Base-by-base conservation (phyloP, 2,329 filamentous ascomycete genomes). In the Neophaeococcomyces mojaviensis region DNA sequence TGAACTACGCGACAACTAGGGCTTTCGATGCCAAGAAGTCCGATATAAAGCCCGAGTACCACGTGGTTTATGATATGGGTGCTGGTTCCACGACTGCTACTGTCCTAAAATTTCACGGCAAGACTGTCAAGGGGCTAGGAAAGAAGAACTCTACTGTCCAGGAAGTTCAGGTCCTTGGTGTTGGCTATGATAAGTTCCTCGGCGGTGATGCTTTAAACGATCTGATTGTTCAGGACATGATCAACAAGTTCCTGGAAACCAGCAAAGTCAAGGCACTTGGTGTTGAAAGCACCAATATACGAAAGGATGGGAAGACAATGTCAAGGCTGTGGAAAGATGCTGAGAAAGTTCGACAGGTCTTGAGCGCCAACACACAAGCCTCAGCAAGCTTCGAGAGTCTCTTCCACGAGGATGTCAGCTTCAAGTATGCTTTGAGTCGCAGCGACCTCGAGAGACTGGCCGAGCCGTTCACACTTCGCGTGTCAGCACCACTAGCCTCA, bases 31-130 rank as follows among this genome's bases (percentile, higher is more conserved):
- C 79, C 58, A 73, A 92, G 49, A 85, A 79, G 46, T 82, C 92
- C 44, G 88, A 87, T 45, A 84, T 78, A 54, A 88, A 88, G 70
- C 84, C 92, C 0, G 92, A 98, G 67, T 79, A 89, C 58, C 88
- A 98, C 68, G 70, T 98, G 64, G 80, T 98, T 24, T 98, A 92
- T 61, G 92, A 98, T 63, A 97, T 98, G 89, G 92, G 92, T 55
- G 89, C 92, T 55, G 92, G 92, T 3, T 96, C 88, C 37, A 86
- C 90, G 26, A 94, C 88, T 58, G 90, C 90, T 3, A 92, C 88
- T 5, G 72, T 98, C 43, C 69, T 98, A 62, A 84, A 82, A 59
- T 95, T 98, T 69, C 89, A 96, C 65, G 85, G 86, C 62, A 82
- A 84, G 57, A 82, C 77, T 1, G 83, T 97, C 52, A 98, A 97